These are phyloP conservation scores for Kingdonia uniflora DNA, from an alignment of 164 flowering plant species.

Conservation along the genomic window DNA sequence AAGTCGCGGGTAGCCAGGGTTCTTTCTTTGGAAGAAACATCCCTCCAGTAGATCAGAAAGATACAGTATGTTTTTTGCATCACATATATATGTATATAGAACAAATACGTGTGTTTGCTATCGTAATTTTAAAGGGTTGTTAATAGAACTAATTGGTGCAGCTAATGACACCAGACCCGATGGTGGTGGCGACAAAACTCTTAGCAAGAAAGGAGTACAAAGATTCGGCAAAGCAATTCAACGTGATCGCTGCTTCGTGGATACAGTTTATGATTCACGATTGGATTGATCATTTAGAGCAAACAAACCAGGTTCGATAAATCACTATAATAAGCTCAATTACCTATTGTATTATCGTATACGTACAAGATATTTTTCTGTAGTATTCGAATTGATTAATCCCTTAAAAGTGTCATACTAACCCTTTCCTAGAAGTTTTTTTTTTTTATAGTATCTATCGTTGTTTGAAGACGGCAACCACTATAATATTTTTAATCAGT, in stretches of 20 bases:
- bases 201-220: slow-evolving; percentile 21
- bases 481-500: no score
- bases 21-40: slow-evolving; percentile 36
- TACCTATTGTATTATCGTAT: no score
- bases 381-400: no score
- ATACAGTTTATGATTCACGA: slow-evolving; percentile 46
- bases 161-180: slow-evolving; percentile 32
- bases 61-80: slow-evolving; percentile 11
- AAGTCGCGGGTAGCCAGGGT: slow-evolving; percentile 22
- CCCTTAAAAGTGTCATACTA: no score
- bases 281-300: slow-evolving; percentile 41
- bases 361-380: no score
- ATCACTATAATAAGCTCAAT: no score
- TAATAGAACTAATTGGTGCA: no score
- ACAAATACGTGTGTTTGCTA: not conserved
- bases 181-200: slow-evolving; percentile 30
- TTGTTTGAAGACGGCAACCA: no score
- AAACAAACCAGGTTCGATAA: slow-evolving; percentile 22
- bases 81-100: no score
- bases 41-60: slow-evolving; percentile 23
- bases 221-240: slow-evolving; percentile 37
- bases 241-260: slow-evolving; percentile 41
- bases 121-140: no score
- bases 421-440: no score
- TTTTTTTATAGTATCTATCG: no score